These are phyloP conservation scores for Kurtzmaniella quercitrusa DNA, from an alignment of 1,139 yeast genomes.

Conservation along the genomic window DNA sequence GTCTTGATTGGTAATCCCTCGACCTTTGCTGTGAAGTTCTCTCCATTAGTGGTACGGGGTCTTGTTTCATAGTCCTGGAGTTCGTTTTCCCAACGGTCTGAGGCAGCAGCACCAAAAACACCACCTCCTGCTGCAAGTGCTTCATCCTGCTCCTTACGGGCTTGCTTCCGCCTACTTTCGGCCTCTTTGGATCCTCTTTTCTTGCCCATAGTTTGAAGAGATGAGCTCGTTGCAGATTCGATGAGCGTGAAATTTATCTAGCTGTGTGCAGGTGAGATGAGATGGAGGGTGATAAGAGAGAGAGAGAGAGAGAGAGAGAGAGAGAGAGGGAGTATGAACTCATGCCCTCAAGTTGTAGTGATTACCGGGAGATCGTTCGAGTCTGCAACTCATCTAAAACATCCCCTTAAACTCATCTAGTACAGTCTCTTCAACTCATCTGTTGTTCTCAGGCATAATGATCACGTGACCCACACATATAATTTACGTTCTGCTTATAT, in stretches of 20 bases:
- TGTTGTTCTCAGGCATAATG: no score
- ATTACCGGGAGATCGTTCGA: no score
- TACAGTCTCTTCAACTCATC: no score
- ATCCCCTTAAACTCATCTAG: no score
- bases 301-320: no score
- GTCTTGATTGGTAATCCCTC: constrained; percentile 83
- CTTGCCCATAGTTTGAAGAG: constrained; percentile 37
- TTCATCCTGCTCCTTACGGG: constrained; percentile 45
- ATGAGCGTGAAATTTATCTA: background rate
- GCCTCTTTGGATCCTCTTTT: constrained; percentile 37
- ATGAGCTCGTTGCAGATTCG: background rate
- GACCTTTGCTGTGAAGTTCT: constrained; percentile 40
- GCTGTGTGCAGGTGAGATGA: background rate
- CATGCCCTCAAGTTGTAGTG: no score
- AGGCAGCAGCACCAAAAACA: constrained; percentile 14
- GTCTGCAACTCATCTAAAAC: no score
- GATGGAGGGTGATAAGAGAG: background rate
- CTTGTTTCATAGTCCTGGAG: constrained; percentile 66
- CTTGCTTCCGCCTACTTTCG: constrained; percentile 46
- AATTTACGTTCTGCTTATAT: no score
- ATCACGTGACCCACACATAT: no score
- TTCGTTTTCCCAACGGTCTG: constrained; percentile 48
- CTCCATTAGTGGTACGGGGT: constrained; percentile 41
- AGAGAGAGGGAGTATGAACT: no score
- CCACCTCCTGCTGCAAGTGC: constrained; percentile 40